These are phyloP conservation scores for Helichrysum umbraculigerum DNA, from an alignment of 129 eudicot genomes.

Conservation along the genomic window DNA sequence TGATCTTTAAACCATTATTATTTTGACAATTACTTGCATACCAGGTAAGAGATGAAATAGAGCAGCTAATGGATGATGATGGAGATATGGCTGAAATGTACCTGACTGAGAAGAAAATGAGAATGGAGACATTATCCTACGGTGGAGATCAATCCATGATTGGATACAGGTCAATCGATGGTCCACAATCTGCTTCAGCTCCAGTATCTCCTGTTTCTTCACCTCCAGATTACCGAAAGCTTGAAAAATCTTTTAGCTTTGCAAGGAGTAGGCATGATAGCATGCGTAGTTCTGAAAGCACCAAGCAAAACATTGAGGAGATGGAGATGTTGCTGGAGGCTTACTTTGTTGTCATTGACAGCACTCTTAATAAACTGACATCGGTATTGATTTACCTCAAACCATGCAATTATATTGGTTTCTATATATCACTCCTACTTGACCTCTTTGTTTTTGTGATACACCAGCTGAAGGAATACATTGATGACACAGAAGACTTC, in stretches of 20 bases:
- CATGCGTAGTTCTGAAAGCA: conserved; percentile 70
- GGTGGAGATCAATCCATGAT: conserved; percentile 76
- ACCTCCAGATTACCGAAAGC: conserved; percentile 62
- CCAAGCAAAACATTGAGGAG: conserved; percentile 66
- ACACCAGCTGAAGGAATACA: conserved; percentile 93
- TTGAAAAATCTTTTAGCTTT: conserved; percentile 72
- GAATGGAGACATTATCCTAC: conserved; percentile 21
- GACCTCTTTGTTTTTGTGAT: conserved; percentile 20
- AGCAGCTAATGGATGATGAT: conserved; percentile 99
- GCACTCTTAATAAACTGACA: conserved; percentile 89
- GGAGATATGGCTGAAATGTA: conserved; percentile 99
- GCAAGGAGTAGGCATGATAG: conserved; percentile 90
- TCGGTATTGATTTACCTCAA: conserved; percentile 49
- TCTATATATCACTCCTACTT: not conserved
- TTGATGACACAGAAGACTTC: conserved; percentile 94
- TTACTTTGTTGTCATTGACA: conserved; percentile 87
- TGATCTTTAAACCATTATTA: not conserved
- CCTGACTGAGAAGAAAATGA: conserved; percentile 80
- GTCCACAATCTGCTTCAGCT: conserved; percentile 60
- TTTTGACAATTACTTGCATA: conserved; percentile 21
- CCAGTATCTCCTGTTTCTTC: conserved; percentile 96
- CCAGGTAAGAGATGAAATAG: conserved; percentile 98
- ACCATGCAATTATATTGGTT: not conserved
- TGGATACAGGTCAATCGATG: conserved; percentile 68
- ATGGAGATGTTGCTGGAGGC: conserved; percentile 97